Base-by-base conservation (phyloP, 257 asterid genomes). In the Scutellaria minor region DNA sequence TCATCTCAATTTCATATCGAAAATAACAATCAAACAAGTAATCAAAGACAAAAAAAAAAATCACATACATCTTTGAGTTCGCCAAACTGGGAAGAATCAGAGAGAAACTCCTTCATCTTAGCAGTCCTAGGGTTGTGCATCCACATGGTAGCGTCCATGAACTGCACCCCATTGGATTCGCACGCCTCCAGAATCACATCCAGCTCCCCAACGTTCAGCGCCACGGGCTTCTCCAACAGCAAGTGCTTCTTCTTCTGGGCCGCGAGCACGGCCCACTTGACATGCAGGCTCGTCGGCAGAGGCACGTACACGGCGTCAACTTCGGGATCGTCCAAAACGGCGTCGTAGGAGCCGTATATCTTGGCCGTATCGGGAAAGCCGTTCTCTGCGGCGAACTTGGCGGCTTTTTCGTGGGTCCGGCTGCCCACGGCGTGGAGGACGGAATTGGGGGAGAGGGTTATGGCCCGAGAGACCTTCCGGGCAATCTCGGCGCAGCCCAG, bases 131-230 rank as follows among this genome's bases (percentile, higher is more conserved):
- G 96, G 56, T 92, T 73, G 77, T 92, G 97, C 89, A 92, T 84
- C 91, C 90, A 92, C 97, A 92, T 89, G 71, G 97, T 92, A 24
- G 75, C 83, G 72, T 92, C 97, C 90, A 92, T 92, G 69, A 85
- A 77, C 83, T 89, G 97, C 79, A 92, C 89, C 47, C 90, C 93
- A 75, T 78, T 85, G 64, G 93, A 75, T 71, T 88, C 93, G 35
- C 90, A 85, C n/a, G 91, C 97, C 55, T 75, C 89, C 2, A 89
- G 73, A 37, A 91, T 91, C 46, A 46, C 76, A 67, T 91, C 97
- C 7, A 91, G 47, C 72, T 91, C 94, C 6, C 44, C 66, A 4
- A 75, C 86, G 44, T 87, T 87, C 46, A 89, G 67, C 4, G 92
- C 96, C 0, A 86, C 91, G 1, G 96, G 96, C 82, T 90, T 90